Conservation (phyloP, 495 filamentous ascomycete genomes). For the Sporormia fimetaria region DNA sequence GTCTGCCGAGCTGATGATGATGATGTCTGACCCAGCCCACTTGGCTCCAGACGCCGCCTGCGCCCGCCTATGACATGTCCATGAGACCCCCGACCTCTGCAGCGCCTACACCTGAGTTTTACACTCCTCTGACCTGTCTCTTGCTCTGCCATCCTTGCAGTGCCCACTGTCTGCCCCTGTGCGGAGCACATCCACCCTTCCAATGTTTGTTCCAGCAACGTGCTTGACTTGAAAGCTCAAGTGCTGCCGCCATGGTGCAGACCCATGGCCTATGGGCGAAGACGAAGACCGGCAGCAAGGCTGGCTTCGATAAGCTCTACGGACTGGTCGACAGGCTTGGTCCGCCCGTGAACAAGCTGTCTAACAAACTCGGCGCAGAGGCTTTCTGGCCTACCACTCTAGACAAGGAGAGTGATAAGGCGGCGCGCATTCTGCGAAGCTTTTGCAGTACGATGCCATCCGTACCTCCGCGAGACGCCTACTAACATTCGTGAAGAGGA, state of each 20-base stretch:
- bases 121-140: too few relatives aligned
- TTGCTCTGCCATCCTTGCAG: too few relatives aligned
- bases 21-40: neutral
- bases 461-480: neutral
- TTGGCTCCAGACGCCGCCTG: constrained; percentile 1
- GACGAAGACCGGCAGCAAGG: constrained; percentile 37
- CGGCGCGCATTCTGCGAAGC: constrained; percentile 63
- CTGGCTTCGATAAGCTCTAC: constrained; percentile 40
- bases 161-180: too few relatives aligned
- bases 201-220: too few relatives aligned
- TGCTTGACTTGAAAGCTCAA: too few relatives aligned
- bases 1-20: neutral
- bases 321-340: constrained; percentile 38
- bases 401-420: constrained; percentile 74
- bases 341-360: constrained; percentile 61
- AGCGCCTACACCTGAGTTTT: too few relatives aligned
- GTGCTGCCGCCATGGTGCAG: constrained; percentile 9
- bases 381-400: constrained; percentile 68
- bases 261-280: constrained; percentile 28
- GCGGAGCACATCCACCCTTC: too few relatives aligned
- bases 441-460: constrained; percentile 51
- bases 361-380: constrained; percentile 62
- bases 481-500: constrained; percentile 35
- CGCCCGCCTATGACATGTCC: neutral
- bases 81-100: too few relatives aligned